Base-by-base conservation (phyloP, 768 basidiomycete species). In the Russula olivacea region DNA sequence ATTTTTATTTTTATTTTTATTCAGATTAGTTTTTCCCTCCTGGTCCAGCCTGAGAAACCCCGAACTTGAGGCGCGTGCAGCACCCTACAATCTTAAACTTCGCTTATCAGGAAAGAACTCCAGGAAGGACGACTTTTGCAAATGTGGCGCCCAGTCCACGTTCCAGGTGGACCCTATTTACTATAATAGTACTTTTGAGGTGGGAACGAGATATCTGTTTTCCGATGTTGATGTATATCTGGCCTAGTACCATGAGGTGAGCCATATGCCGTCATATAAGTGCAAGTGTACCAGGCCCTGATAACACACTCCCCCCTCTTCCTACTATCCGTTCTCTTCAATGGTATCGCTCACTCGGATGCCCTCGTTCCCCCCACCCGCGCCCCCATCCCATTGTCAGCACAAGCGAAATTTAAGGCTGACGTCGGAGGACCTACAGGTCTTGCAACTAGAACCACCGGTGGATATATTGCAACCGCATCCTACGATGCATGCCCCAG, bases 321-420 rank as follows among this genome's bases (percentile, higher is more conserved):
- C 17, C 41, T 43, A n/a, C 41, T 43, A 43, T n/a, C 41, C 19
- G 41, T 40, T 21, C 17, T 15, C 41, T 17, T 10, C n/a, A 2
- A 59, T 47, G 54, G 47, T 54, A 52, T 21, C 57, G 0, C 8
- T 45, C 6, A 34, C 54, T 12, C 32, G 41, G 0, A 50, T 43
- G 23, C 63, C 58, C n/a, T 55, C 53, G 14, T 55, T 30, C 19
- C 40, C 54, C 3, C 63, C 54, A 7, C 58, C 45, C 45, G n/a
- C 53, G n/a, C 58, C 58, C 2, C 47, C 59, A 17, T 45, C 53
- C 23, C 54, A 21, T 41, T 58, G 50, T 15, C 32, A 11, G 3
- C 30, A 45, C 30, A 25, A 45, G 11, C 40, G 38, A 12, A 15
- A 36, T 28, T 36, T 36, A 15, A 38, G 4, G 21, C 15, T 23